phyloP scores from a whole-genome alignment of 306 rosid species.

The Oemleria cerasiformis region DNA sequence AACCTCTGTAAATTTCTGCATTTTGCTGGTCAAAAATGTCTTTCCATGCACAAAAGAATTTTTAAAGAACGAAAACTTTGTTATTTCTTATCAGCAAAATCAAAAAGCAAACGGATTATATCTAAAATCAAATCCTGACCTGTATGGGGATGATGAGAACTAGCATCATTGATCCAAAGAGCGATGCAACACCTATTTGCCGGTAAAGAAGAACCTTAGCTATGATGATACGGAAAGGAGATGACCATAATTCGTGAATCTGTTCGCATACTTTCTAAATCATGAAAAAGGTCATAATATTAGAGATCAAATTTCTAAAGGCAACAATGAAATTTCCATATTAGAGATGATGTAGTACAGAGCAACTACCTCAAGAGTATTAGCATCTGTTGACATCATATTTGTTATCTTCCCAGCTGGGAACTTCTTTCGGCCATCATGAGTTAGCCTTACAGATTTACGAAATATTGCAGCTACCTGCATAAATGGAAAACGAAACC shows the following conservation, averaged over 20 bases:
- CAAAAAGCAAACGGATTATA: too few species aligned
- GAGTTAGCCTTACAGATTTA: conserved; percentile 80
- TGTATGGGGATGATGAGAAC: conserved; percentile 69
- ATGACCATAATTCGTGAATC: conserved; percentile 87
- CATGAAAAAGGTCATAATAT: conserved; percentile 7
- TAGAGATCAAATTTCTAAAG: neutral
- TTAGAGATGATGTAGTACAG: neutral
- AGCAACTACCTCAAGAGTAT: conserved; percentile 59
- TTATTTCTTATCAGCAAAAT: too few species aligned
- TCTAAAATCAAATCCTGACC: conserved; percentile 33
- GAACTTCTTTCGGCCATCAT: conserved; percentile 65
- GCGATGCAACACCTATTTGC: conserved; percentile 89
- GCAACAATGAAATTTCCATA: neutral
- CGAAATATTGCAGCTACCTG: conserved; percentile 84
- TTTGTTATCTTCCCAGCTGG: conserved; percentile 82
- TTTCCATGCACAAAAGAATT: conserved; percentile 20
- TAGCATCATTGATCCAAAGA: conserved; percentile 62
- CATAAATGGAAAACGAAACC: conserved; percentile 1
- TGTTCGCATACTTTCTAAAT: conserved; percentile 69
- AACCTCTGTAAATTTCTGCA: conserved; percentile 68
- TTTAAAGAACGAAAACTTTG: neutral
- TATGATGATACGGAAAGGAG: conserved; percentile 73
- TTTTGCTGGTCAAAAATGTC: conserved; percentile 64
- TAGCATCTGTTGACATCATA: conserved; percentile 85
- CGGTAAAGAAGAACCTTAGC: conserved; percentile 83